Base-by-base conservation (phyloP, 2,329 filamentous ascomycete species). In the Pestalotiopsis sp. region DNA sequence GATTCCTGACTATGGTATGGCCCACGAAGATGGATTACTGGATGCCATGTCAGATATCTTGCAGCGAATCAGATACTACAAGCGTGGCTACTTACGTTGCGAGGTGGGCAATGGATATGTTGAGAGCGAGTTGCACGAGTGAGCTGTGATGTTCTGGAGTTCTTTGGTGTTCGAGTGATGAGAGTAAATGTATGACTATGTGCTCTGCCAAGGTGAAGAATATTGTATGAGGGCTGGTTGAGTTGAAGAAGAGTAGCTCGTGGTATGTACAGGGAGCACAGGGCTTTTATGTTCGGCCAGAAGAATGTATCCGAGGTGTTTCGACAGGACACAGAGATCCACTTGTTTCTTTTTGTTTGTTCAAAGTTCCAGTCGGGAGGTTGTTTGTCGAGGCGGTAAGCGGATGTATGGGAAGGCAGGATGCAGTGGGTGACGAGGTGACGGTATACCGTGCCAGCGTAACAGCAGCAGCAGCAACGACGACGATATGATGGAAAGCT, bases 281-380 rank as follows among this genome's bases (percentile, higher is more conserved):
- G 52, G 64, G 68, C 65, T 67, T 69, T 69, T 69, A 69, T 69
- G 68, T 52, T 67, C 65, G 45, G 58, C 65, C 31, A 25, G 36
- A 55, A 61, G 39, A 31, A 39, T 14, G 23, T 66, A 55, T 36
- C 36, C 59, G 11, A 57, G 20, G 27, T 60, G n/a, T 39, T 27
- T 27, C 55, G 13, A 61, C n/a, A 41, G 31, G 31, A 38, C 25
- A 27, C 52, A 66, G 45, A 66, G 67, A 52, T 69, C 67, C 67
- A 69, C 67, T 66, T 36, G 59, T 62, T 49, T 62, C n/a, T 13
- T 52, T 60, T 66, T 69, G 45, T 69, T 69, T 69, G 67, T 58
- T 39, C 13, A 57, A 25, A 14, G n/a, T 27, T 59, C 59, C 17
- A 31, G 23, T 60, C 17, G 64, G 23, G 31, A 67, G n/a, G 58